Evolutionary conservation across 164 flowering plant species (phyloP).

Genomic region (Stephania japonica): DNA sequence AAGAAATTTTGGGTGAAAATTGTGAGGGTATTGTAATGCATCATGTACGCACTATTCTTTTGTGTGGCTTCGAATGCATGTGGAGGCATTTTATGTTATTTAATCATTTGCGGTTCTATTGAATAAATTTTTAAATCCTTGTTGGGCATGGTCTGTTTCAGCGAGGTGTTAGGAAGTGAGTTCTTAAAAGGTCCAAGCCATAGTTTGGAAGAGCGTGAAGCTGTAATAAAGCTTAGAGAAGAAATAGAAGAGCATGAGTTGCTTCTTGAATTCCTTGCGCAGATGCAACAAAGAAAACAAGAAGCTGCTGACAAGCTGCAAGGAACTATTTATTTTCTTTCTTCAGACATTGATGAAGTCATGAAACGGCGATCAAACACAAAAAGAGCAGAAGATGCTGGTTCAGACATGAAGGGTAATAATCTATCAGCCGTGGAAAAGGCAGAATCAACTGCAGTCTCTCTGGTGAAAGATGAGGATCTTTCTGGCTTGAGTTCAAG

Average conservation of each 20-base stretch:
- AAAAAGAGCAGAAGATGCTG: constrained; percentile 30
- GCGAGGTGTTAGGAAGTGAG: constrained; percentile 81
- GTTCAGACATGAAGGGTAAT: constrained; percentile 25
- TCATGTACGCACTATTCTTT: not conserved
- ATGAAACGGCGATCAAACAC: constrained; percentile 41
- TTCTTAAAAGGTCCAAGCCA: constrained; percentile 75
- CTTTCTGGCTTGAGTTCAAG: constrained; percentile 41
- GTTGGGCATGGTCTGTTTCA: constrained; percentile 27
- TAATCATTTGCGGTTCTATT: not conserved
- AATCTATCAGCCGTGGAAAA: constrained; percentile 25
- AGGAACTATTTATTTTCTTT: constrained; percentile 48
- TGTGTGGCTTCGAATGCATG: not conserved
- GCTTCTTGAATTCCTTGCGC: constrained; percentile 70
- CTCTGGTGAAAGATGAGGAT: constrained; percentile 35
- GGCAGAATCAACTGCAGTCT: constrained; percentile 20
- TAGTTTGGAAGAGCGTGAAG: constrained; percentile 67
- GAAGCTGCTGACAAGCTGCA: constrained; percentile 65
- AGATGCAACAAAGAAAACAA: constrained; percentile 61
- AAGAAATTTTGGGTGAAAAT: not conserved
- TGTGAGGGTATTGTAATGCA: not conserved
- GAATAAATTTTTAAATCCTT: not conserved
- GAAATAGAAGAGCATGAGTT: constrained; percentile 81
- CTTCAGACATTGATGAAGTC: constrained; percentile 82
- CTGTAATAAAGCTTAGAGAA: constrained; percentile 68
- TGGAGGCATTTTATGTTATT: not conserved